A percentile compares a stretch with the other conserved stretches of the same genome.
These are phyloP conservation scores for Fusarium gaditjirri DNA, from an alignment of 2,329 filamentous ascomycete species.

Conservation along the genomic window DNA sequence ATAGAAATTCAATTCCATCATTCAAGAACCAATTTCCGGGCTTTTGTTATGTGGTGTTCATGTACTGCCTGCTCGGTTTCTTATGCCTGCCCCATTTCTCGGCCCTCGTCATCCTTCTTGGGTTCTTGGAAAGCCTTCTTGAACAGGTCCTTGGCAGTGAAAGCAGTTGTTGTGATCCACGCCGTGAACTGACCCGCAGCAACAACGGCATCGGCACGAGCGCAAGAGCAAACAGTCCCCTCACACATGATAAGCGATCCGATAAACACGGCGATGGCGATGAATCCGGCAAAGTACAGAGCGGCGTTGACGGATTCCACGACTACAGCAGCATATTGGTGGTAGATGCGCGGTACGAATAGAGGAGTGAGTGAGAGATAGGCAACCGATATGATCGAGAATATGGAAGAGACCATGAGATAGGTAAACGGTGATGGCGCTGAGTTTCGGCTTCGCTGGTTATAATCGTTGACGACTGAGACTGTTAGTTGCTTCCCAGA, in stretches of 20 bases:
- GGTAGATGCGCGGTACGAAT: conserved; percentile 56
- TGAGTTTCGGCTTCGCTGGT: conserved; percentile 59
- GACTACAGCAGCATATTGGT: conserved; percentile 60
- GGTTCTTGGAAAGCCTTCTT: conserved; percentile 52
- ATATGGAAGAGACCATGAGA: conserved; percentile 64
- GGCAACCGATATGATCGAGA: conserved; percentile 64
- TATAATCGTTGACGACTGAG: conserved; percentile 70
- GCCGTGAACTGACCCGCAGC: conserved; percentile 63
- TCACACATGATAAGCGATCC: conserved; percentile 65
- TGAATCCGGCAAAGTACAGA: conserved; percentile 70
- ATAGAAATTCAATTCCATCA: conserved; percentile 5
- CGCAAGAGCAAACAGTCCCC: conserved; percentile 66
- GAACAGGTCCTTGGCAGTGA: conserved; percentile 61
- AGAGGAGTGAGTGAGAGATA: conserved; percentile 64
- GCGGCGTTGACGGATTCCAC: conserved; percentile 64
- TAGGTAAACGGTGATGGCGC: conserved; percentile 69
- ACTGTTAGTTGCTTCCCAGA: conserved; percentile 6
- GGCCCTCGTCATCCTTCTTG: conserved; percentile 37
- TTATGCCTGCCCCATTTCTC: conserved; percentile 53
- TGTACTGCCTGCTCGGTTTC: neutral
- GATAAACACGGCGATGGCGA: conserved; percentile 68
- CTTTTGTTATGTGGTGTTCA: neutral
- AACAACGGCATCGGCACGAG: conserved; percentile 65
- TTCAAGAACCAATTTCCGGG: neutral
- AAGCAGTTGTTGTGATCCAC: conserved; percentile 61